Conservation (phyloP, 192 early-diverging fungal species). For the Coemansia sp. region DNA sequence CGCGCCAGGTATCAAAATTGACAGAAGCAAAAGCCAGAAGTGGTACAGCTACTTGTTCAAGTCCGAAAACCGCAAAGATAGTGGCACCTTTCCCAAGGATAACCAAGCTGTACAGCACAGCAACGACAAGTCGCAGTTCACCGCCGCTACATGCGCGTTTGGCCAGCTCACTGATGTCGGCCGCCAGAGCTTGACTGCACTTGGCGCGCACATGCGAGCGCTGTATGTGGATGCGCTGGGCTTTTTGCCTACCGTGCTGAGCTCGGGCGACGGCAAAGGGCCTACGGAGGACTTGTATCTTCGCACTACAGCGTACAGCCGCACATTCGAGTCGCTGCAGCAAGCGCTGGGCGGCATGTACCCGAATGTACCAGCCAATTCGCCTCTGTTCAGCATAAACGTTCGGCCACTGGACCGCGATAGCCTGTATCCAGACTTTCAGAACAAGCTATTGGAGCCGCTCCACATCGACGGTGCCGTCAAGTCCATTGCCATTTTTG, state of each 20-base stretch:
- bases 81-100: conserved; percentile 22
- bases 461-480: conserved; percentile 17
- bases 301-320: conserved; percentile 61
- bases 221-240: conserved; percentile 61
- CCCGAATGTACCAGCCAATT: conserved; percentile 26
- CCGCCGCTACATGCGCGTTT: conserved; percentile 42
- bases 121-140: conserved; percentile 10
- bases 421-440: conserved; percentile 27
- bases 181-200: conserved; percentile 50
- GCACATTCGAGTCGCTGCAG: conserved; percentile 69
- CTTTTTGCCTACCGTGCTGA: conserved; percentile 29
- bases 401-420: conserved; percentile 36
- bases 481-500: not conserved
- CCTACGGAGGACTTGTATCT: conserved; percentile 53
- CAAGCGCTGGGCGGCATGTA: conserved; percentile 64
- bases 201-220: conserved; percentile 56
- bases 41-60: conserved; percentile 32
- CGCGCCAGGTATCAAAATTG: not conserved
- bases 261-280: not conserved
- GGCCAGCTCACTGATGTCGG: conserved; percentile 67
- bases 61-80: conserved; percentile 1
- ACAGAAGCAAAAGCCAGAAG: not conserved
- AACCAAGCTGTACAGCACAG: conserved; percentile 6
- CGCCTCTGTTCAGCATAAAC: conserved; percentile 19
- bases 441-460: conserved; percentile 20